phyloP scores from a whole-genome alignment of 495 filamentous ascomycete genomes.

The Aspergillus steynii region DNA sequence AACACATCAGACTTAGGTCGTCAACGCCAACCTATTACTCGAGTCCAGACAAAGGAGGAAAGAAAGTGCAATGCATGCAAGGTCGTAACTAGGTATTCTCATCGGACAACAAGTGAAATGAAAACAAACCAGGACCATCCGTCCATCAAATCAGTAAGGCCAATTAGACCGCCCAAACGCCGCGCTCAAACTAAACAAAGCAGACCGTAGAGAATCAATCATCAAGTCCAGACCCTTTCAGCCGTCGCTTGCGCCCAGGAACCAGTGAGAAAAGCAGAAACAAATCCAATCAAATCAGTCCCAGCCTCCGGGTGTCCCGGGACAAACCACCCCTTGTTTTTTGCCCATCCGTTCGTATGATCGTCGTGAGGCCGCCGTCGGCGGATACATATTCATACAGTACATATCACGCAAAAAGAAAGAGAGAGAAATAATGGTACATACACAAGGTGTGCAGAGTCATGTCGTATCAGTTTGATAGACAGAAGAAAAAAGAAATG shows the following conservation, averaged over 20 bases:
- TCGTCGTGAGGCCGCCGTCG: constrained; percentile 16
- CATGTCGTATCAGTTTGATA: constrained; percentile 8
- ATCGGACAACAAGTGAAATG: constrained; percentile 3
- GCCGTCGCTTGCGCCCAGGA: constrained; percentile 8
- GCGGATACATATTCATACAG: constrained; percentile 24
- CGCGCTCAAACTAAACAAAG: constrained; percentile 14
- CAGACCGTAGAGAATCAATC: not conserved
- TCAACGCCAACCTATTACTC: too few species aligned
- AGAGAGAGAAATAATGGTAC: constrained; percentile 21
- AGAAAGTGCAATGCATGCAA: not conserved
- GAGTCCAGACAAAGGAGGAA: not conserved
- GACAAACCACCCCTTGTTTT: constrained; percentile 6
- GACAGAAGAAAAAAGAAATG: constrained; percentile 1
- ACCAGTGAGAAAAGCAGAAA: constrained; percentile 2
- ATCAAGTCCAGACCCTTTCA: constrained; percentile 1
- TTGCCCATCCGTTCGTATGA: constrained; percentile 14
- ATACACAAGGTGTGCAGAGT: constrained; percentile 9
- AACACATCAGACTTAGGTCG: too few species aligned
- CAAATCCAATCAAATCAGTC: constrained; percentile 4
- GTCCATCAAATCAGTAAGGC: not conserved
- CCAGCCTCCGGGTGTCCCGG: constrained; percentile 2
- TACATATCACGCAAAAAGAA: constrained; percentile 10
- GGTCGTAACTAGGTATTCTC: constrained; percentile 1
- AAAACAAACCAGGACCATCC: not conserved
- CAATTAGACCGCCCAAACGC: constrained; percentile 12